Evolutionary conservation across 345 rosid genomes (phyloP).

Genomic region (Barbarea vulgaris): DNA sequence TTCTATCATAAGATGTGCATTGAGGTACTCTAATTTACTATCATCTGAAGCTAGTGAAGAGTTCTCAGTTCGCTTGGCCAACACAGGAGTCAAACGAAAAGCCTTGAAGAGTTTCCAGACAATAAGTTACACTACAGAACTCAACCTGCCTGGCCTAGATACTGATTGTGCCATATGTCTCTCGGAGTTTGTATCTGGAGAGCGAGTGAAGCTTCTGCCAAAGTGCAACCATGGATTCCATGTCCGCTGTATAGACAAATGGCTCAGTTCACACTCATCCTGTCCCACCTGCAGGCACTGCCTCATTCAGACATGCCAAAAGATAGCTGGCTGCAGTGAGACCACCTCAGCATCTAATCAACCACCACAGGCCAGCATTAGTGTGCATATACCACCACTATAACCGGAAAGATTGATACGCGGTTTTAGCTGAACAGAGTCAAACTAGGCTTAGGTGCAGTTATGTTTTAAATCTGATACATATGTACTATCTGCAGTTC

Average conservation of each 20-base stretch:
- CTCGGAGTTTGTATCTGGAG: conserved; percentile 61
- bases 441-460: conserved; percentile 33
- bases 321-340: conserved; percentile 61
- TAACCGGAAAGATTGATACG: conserved; percentile 59
- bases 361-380: conserved; percentile 42
- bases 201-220: conserved; percentile 69
- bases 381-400: conserved; percentile 49
- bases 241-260: conserved; percentile 77
- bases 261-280: conserved; percentile 88
- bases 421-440: conserved; percentile 41
- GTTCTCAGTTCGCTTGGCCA: conserved; percentile 50
- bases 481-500: conserved; percentile 30
- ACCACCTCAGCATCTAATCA: conserved; percentile 46
- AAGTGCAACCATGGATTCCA: conserved; percentile 90
- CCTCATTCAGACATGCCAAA: conserved; percentile 74
- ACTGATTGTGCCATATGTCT: conserved; percentile 83
- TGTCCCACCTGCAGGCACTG: conserved; percentile 97
- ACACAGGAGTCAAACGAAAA: conserved; percentile 76
- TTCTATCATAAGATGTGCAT: conserved; percentile 67
- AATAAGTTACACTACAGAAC: conserved; percentile 55
- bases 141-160: conserved; percentile 56
- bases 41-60: conserved; percentile 40
- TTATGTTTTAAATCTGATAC: conserved; percentile 19
- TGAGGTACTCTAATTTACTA: conserved; percentile 55
- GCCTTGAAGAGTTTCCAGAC: conserved; percentile 71